phyloP scores from a whole-genome alignment of 2,329 filamentous ascomycete species.

The Periconia macrospinosa region DNA sequence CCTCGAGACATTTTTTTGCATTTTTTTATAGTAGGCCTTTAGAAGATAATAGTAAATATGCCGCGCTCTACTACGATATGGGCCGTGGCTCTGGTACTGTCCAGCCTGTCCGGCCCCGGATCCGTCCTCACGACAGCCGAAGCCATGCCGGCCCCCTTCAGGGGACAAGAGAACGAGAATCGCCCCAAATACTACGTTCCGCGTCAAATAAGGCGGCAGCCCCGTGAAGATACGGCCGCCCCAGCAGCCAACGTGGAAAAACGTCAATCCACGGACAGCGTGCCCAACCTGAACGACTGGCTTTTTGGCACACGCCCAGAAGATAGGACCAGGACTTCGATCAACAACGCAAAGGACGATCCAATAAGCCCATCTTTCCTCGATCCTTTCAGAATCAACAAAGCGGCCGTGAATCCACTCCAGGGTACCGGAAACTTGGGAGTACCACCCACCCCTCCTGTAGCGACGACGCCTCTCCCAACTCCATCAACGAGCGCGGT shows the following conservation, averaged over 20 bases:
- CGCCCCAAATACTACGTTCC: slow-evolving; percentile 52
- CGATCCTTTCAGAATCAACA: background rate
- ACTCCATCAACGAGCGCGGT: background rate
- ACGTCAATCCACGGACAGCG: slow-evolving; percentile 20
- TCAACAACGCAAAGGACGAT: background rate
- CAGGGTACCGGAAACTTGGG: slow-evolving; percentile 10
- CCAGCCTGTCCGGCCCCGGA: slow-evolving; percentile 49
- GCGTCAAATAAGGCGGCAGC: slow-evolving; percentile 50
- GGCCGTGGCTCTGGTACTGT: slow-evolving; percentile 49
- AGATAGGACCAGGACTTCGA: background rate
- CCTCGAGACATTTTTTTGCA: slow-evolving; percentile 20
- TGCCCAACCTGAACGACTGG: background rate
- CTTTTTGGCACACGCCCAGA: background rate
- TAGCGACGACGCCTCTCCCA: slow-evolving; percentile 5
- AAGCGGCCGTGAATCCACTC: background rate
- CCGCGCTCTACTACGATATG: slow-evolving; percentile 49
- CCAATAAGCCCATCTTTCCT: background rate
- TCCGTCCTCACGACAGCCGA: slow-evolving; percentile 51
- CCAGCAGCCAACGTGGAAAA: slow-evolving; percentile 24
- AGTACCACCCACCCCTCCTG: slow-evolving; percentile 1
- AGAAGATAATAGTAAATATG: slow-evolving; percentile 45
- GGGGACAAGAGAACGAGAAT: slow-evolving; percentile 34
- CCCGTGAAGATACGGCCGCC: slow-evolving; percentile 38
- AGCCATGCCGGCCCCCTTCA: slow-evolving; percentile 49
- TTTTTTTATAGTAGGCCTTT: slow-evolving; percentile 21